These are phyloP conservation scores for Thelonectria rubi DNA, from an alignment of 2,329 filamentous ascomycete species.

Conservation along the genomic window DNA sequence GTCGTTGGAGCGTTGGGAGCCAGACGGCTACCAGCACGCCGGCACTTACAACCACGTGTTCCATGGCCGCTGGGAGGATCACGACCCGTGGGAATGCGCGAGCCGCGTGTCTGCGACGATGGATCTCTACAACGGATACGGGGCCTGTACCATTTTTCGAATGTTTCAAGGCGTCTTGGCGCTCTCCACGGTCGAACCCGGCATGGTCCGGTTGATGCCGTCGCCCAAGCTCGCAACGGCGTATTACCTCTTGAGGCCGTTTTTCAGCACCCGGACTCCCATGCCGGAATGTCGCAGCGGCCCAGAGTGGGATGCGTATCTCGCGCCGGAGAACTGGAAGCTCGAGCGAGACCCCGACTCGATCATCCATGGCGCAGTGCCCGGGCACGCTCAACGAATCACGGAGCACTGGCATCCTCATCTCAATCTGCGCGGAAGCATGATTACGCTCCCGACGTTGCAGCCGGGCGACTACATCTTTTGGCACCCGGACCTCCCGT, in stretches of 20 bases:
- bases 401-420: slow-evolving; percentile 68
- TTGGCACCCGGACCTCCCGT: slow-evolving; percentile 67
- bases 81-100: slow-evolving; percentile 65
- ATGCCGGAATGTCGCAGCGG: slow-evolving; percentile 52
- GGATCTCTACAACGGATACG: slow-evolving; percentile 67
- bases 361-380: slow-evolving; percentile 66
- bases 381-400: slow-evolving; percentile 65
- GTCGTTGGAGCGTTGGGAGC: slow-evolving; percentile 76
- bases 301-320: slow-evolving; percentile 60
- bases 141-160: slow-evolving; percentile 66
- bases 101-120: slow-evolving; percentile 62
- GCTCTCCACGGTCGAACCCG: slow-evolving; percentile 65
- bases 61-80: slow-evolving; percentile 63
- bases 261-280: slow-evolving; percentile 58
- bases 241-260: slow-evolving; percentile 74
- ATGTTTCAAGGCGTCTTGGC: slow-evolving; percentile 68
- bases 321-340: slow-evolving; percentile 56
- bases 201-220: slow-evolving; percentile 76
- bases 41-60: slow-evolving; percentile 65
- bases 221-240: slow-evolving; percentile 79
- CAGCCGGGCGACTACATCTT: slow-evolving; percentile 66
- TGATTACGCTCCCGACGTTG: slow-evolving; percentile 64
- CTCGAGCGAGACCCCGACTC: slow-evolving; percentile 61
- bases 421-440: slow-evolving; percentile 60
- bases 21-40: slow-evolving; percentile 70